These are phyloP conservation scores for Trichoderma sp. DNA, from an alignment of 2,329 filamentous ascomycete genomes.

Conservation along the genomic window DNA sequence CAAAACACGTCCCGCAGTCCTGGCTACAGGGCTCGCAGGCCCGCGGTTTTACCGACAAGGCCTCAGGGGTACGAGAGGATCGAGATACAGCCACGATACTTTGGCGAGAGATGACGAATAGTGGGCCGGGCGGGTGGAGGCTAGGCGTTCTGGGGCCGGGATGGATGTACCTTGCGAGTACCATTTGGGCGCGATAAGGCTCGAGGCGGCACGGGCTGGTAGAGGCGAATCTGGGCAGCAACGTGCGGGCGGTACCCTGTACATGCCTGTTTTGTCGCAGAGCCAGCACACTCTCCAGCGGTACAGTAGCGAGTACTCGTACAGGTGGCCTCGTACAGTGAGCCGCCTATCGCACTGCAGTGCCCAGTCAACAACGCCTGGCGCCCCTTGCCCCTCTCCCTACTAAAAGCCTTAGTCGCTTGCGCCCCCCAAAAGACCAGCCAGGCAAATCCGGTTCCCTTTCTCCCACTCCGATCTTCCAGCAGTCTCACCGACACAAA, in stretches of 20 bases:
- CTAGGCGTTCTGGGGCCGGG: background rate
- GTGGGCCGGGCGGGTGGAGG: slow-evolving; percentile 8
- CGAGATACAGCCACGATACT: slow-evolving; percentile 21
- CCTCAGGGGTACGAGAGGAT: slow-evolving; percentile 14
- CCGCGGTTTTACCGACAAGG: slow-evolving; percentile 23
- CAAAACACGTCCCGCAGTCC: background rate
- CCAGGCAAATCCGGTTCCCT: slow-evolving; percentile 5
- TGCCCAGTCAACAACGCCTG: slow-evolving; percentile 1
- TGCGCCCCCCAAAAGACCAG: slow-evolving; percentile 16
- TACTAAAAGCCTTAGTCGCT: slow-evolving; percentile 4
- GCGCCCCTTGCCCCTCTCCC: slow-evolving; percentile 9
- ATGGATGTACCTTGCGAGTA: slow-evolving; percentile 11
- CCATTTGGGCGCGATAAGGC: slow-evolving; percentile 12
- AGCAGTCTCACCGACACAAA: slow-evolving; percentile 24
- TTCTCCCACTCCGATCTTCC: slow-evolving; percentile 18
- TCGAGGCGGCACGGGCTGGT: slow-evolving; percentile 5
- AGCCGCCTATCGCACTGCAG: background rate
- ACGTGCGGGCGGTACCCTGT: slow-evolving; percentile 5
- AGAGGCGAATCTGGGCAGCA: slow-evolving; percentile 4
- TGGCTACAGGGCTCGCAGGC: background rate
- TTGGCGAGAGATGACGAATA: slow-evolving; percentile 13
- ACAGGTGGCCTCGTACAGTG: background rate
- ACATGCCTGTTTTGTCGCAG: background rate
- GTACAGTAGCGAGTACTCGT: background rate
- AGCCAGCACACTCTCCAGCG: background rate